Evolutionary conservation across 2,329 filamentous ascomycete genomes (phyloP).

Genomic region (Aspergillus sp.): DNA sequence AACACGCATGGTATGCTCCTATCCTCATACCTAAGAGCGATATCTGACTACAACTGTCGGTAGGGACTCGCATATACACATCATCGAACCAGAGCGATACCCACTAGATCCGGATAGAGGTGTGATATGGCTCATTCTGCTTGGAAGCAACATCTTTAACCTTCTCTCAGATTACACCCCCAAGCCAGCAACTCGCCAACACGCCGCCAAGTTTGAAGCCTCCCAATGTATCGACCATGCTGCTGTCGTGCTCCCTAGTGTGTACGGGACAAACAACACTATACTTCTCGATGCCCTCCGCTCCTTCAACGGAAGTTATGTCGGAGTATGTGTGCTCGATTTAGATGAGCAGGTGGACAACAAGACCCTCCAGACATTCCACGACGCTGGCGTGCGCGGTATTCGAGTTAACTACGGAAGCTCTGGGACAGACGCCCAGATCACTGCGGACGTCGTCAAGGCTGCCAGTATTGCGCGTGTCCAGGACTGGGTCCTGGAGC

Average conservation of each 20-base stretch:
- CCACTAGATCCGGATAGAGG: not conserved
- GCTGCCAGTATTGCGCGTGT: not conserved
- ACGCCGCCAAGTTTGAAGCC: not conserved
- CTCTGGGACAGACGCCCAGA: not conserved
- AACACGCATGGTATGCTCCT: not conserved
- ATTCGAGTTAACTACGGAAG: not conserved
- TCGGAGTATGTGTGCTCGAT: not conserved
- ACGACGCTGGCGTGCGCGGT: not conserved
- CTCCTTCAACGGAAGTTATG: not conserved
- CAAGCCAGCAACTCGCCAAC: not conserved
- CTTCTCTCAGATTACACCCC: not conserved
- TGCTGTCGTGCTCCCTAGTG: not conserved
- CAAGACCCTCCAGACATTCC: not conserved
- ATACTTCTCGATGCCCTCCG: not conserved
- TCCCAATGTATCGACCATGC: not conserved
- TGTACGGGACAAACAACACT: not conserved
- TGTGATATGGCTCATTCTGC: not conserved
- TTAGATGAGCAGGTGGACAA: not conserved
- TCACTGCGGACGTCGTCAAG: not conserved
- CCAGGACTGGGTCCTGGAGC: not conserved
- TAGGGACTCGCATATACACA: conserved; percentile 1
- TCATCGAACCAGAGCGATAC: conserved; percentile 1
- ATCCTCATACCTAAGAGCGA: not conserved
- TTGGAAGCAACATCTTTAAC: not conserved
- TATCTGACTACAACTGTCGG: not conserved